phyloP scores from a whole-genome alignment of 2,329 filamentous ascomycete species.

The Alternaria sp. region DNA sequence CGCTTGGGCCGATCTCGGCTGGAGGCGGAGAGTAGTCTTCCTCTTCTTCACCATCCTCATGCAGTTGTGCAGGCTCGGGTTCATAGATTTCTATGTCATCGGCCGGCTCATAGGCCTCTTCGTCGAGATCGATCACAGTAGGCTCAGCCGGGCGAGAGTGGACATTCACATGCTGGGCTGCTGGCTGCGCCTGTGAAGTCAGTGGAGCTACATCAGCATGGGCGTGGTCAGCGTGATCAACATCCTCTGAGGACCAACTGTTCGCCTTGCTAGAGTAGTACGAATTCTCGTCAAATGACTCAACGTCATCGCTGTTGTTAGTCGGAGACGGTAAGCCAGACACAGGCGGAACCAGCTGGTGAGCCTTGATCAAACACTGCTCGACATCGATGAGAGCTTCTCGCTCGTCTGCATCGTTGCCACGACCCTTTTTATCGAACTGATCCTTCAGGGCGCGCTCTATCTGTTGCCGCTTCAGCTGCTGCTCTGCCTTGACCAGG shows the following conservation, averaged over 20 bases:
- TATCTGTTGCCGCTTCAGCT: constrained; percentile 80
- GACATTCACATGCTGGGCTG: constrained; percentile 28
- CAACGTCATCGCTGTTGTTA: constrained; percentile 73
- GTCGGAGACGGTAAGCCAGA: constrained; percentile 64
- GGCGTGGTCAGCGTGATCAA: constrained; percentile 40
- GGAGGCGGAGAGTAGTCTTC: constrained; percentile 58
- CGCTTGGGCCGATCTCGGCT: constrained; percentile 48
- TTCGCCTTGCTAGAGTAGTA: constrained; percentile 93
- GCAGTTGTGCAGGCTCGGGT: constrained; percentile 38
- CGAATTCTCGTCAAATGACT: constrained; percentile 91
- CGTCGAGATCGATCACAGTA: constrained; percentile 49
- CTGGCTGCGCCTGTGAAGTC: constrained; percentile 37
- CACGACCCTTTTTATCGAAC: constrained; percentile 67
- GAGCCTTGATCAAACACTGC: constrained; percentile 63
- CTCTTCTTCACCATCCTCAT: constrained; percentile 48
- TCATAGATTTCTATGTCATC: constrained; percentile 53
- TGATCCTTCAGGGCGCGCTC: constrained; percentile 82
- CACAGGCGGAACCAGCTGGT: constrained; percentile 75
- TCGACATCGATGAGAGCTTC: constrained; percentile 55
- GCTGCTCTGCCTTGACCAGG: constrained; percentile 81
- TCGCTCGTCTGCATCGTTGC: constrained; percentile 61
- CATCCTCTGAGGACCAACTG: constrained; percentile 71
- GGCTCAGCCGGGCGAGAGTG: constrained; percentile 26
- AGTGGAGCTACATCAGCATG: constrained; percentile 45
- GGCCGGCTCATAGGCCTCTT: constrained; percentile 50